Evolutionary conservation across 2,329 filamentous ascomycete species (phyloP).

Genomic region (Phyllosticta ampelicida): DNA sequence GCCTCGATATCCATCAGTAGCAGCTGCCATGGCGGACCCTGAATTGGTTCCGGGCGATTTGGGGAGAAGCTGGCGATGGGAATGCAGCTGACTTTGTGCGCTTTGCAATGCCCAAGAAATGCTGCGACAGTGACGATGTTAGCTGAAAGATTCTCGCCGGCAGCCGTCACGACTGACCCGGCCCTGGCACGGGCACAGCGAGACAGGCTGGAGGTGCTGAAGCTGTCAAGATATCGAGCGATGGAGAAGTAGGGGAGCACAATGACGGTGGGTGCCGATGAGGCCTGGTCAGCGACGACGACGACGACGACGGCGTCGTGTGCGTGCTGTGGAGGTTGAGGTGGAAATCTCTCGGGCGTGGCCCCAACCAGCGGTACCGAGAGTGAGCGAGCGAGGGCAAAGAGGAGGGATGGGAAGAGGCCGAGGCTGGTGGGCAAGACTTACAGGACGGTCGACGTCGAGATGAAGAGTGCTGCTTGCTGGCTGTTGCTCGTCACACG

Average conservation of each 20-base stretch:
- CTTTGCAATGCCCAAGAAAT: background rate
- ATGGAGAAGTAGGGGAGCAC: slow-evolving; percentile 3
- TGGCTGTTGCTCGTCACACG: slow-evolving; percentile 3
- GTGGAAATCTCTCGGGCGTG: slow-evolving; percentile 9
- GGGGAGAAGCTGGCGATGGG: background rate
- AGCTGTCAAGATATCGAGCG: background rate
- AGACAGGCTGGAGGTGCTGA: background rate
- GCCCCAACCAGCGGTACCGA: slow-evolving; percentile 3
- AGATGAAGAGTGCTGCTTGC: background rate
- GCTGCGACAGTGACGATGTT: slow-evolving; percentile 1
- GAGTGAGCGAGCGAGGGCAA: background rate
- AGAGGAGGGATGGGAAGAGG: background rate
- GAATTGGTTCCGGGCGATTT: background rate
- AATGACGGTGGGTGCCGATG: slow-evolving; percentile 6
- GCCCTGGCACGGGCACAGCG: background rate
- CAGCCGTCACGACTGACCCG: slow-evolving; percentile 1
- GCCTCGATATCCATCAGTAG: slow-evolving; percentile 20
- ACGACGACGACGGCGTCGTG: background rate
- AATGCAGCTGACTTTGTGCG: background rate
- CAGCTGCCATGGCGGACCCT: slow-evolving; percentile 25
- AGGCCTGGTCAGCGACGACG: background rate
- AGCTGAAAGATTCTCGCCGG: slow-evolving; percentile 11
- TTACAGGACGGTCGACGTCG: slow-evolving; percentile 1
- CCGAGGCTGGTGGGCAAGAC: background rate
- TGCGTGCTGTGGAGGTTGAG: slow-evolving; percentile 6